A percentile compares a stretch with the other conserved stretches of the same genome.
phyloP scores from a whole-genome alignment of 2,329 filamentous ascomycete genomes.

The Sphaerulina vaccinii region DNA sequence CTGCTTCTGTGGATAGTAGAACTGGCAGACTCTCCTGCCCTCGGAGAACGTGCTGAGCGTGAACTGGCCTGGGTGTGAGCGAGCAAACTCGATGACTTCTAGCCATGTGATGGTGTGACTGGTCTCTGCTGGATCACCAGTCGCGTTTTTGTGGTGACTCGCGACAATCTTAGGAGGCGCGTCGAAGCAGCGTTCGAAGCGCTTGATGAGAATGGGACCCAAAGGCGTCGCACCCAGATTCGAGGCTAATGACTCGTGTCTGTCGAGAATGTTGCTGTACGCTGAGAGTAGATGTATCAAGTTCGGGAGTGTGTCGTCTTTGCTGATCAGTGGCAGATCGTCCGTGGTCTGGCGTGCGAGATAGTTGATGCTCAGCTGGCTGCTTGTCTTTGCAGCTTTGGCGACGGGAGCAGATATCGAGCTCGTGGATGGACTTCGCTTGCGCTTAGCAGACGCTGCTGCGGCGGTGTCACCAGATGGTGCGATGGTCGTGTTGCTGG shows the following conservation, averaged over 20 bases:
- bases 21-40: conserved; percentile 72
- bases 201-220: conserved; percentile 78
- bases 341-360: conserved; percentile 62
- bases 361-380: conserved; percentile 67
- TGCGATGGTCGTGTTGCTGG: conserved; percentile 10
- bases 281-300: conserved; percentile 71
- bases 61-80: conserved; percentile 76
- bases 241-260: conserved; percentile 82
- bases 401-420: conserved; percentile 32
- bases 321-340: conserved; percentile 61
- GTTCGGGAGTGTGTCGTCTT: conserved; percentile 69
- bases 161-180: conserved; percentile 69
- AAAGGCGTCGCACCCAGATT: conserved; percentile 81
- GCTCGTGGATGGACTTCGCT: conserved; percentile 42
- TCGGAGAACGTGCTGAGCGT: conserved; percentile 67
- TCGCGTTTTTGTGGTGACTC: conserved; percentile 46
- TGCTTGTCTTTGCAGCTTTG: conserved; percentile 50
- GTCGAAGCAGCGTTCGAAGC: conserved; percentile 83
- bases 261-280: conserved; percentile 81
- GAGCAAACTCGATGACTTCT: conserved; percentile 81
- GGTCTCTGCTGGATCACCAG: conserved; percentile 39
- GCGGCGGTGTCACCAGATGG: conserved; percentile 10
- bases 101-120: conserved; percentile 68
- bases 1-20: conserved; percentile 68
- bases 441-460: conserved; percentile 45